phyloP scores from a whole-genome alignment of 2,329 filamentous ascomycete species.

The Aspergillus sp. region DNA sequence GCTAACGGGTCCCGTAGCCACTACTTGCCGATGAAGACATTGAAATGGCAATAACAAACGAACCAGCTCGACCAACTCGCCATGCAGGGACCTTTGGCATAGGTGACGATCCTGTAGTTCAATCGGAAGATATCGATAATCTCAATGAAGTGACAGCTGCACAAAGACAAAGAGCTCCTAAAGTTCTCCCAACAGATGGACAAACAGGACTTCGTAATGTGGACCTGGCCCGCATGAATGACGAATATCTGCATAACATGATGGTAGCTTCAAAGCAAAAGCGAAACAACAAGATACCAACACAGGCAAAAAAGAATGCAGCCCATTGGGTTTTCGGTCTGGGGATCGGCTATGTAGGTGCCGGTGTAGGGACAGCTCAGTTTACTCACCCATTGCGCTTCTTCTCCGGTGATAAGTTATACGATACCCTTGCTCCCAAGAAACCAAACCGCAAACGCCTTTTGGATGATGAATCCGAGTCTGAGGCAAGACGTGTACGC shows the following conservation, averaged over 20 bases:
- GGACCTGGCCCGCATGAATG: conserved; percentile 58
- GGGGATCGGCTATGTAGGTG: conserved; percentile 57
- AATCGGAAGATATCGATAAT: not conserved
- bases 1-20: conserved; percentile 15
- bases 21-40: conserved; percentile 33
- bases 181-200: conserved; percentile 49
- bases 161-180: conserved; percentile 33
- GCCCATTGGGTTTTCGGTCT: conserved; percentile 59
- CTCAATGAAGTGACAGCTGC: conserved; percentile 23
- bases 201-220: conserved; percentile 55
- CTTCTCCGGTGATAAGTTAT: conserved; percentile 59
- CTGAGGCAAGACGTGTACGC: conserved; percentile 39
- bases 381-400: conserved; percentile 53
- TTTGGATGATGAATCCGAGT: conserved; percentile 25
- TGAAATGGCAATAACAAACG: conserved; percentile 11
- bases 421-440: conserved; percentile 47
- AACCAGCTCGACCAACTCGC: not conserved
- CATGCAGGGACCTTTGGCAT: not conserved
- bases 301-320: conserved; percentile 62
- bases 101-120: not conserved
- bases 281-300: conserved; percentile 38
- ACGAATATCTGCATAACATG: conserved; percentile 64
- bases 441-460: conserved; percentile 30
- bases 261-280: conserved; percentile 47
- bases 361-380: conserved; percentile 43